Conservation (phyloP, 257 asterid genomes). For the Solanum etuberosum region DNA sequence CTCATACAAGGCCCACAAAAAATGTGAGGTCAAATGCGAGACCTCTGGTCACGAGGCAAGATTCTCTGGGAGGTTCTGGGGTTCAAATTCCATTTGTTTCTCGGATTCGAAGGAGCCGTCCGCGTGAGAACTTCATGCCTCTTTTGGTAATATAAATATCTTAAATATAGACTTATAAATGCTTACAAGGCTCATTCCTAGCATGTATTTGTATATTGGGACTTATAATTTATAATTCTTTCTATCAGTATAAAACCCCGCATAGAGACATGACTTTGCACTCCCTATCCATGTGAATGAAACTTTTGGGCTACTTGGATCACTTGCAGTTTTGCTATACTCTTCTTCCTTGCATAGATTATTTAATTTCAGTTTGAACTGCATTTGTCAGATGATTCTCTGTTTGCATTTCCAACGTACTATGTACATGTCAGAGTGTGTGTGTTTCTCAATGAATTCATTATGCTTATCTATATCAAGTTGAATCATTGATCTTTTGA, state of each 20-base stretch:
- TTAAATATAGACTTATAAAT: background rate
- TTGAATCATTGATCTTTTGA: background rate
- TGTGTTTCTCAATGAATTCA: background rate
- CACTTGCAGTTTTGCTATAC: background rate
- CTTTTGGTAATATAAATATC: conserved; percentile 49
- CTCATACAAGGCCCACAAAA: conserved; percentile 27
- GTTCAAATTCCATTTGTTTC: conserved; percentile 81
- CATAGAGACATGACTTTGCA: background rate
- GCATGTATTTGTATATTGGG: background rate
- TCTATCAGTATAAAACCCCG: background rate
- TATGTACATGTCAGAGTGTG: background rate
- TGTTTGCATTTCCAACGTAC: background rate
- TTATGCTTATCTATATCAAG: background rate
- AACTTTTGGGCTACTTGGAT: background rate
- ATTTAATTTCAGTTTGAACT: background rate
- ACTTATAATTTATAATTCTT: background rate
- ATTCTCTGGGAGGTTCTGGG: conserved; percentile 84
- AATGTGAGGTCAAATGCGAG: conserved; percentile 31
- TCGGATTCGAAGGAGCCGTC: conserved; percentile 78
- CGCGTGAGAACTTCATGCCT: conserved; percentile 69
- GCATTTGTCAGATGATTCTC: background rate
- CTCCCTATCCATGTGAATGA: background rate
- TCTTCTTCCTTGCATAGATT: background rate
- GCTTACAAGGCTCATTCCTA: background rate
- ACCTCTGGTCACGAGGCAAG: conserved; percentile 49